These are phyloP conservation scores for Drechslerella dactyloides DNA, from an alignment of 2,329 filamentous ascomycete species.

Conservation along the genomic window DNA sequence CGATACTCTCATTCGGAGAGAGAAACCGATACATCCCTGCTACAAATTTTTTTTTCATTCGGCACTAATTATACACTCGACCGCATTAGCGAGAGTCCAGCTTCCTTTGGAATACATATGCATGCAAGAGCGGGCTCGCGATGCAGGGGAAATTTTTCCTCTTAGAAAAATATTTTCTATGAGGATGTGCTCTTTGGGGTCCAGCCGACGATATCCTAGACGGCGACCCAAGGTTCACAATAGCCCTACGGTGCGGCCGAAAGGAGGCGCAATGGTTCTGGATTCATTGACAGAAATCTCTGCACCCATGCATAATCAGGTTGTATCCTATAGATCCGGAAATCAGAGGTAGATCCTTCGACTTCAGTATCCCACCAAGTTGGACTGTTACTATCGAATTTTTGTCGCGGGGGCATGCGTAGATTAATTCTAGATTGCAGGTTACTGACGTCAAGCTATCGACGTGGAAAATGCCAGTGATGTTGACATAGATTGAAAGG, in stretches of 20 bases:
- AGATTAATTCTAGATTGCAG: no score
- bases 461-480: no score
- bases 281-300: not conserved
- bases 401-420: no score
- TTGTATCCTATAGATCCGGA: no score
- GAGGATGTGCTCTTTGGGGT: not conserved
- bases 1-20: not conserved
- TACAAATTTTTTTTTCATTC: conserved; percentile 24
- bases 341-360: no score
- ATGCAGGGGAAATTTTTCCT: not conserved
- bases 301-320: no score
- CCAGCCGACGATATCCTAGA: conserved; percentile 47
- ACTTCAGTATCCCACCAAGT: no score
- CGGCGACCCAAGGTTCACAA: conserved; percentile 47
- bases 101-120: conserved; percentile 26
- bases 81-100: conserved; percentile 38
- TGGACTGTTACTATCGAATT: no score
- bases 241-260: conserved; percentile 17
- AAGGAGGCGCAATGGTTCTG: not conserved
- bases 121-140: not conserved
- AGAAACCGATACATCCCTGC: conserved; percentile 25
- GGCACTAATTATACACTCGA: conserved; percentile 35
- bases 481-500: no score
- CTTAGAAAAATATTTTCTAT: conserved; percentile 20
- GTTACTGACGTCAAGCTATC: no score